phyloP scores from a whole-genome alignment of 805 yeast species.

The Candida krabiensis region DNA sequence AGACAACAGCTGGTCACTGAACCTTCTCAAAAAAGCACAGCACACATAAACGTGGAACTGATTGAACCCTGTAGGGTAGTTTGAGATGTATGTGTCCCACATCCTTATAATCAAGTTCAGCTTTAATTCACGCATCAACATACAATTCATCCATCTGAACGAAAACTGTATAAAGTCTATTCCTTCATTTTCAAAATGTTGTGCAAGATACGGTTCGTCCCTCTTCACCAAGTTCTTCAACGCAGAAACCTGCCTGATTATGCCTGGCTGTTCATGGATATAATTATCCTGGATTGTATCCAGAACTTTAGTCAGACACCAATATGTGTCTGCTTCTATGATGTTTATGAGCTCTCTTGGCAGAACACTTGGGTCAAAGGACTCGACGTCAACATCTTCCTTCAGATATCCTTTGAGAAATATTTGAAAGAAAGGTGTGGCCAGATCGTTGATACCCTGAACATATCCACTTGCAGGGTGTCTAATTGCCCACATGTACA shows the following conservation, averaged over 20 bases:
- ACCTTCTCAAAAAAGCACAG: conserved; percentile 91
- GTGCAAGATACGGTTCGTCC: conserved; percentile 71
- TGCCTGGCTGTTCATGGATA: conserved; percentile 98
- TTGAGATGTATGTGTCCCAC: conserved; percentile 95
- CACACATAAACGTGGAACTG: conserved; percentile 96
- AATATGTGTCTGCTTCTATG: conserved; percentile 93
- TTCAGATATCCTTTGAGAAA: conserved; percentile 68
- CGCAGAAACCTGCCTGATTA: conserved; percentile 83
- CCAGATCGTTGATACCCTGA: conserved; percentile 93
- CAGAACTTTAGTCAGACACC: conserved; percentile 89
- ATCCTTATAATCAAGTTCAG: conserved; percentile 79
- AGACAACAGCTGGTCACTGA: conserved; percentile 71
- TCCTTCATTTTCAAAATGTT: conserved; percentile 76
- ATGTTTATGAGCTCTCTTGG: conserved; percentile 60
- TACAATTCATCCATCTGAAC: conserved; percentile 98
- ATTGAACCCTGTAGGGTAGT: conserved; percentile 75
- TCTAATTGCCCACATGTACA: conserved; percentile 92
- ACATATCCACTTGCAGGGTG: conserved; percentile 98
- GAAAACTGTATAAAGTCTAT: conserved; percentile 95
- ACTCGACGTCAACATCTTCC: conserved; percentile 48
- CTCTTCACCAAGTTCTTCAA: conserved; percentile 74
- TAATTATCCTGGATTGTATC: conserved; percentile 97
- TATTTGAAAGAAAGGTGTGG: conserved; percentile 89
- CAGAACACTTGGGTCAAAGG: conserved; percentile 60
- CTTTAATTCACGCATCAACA: conserved; percentile 89